Base-by-base conservation (phyloP, 352 stramenopile genomes). In the Globisporangium perplexum region DNA sequence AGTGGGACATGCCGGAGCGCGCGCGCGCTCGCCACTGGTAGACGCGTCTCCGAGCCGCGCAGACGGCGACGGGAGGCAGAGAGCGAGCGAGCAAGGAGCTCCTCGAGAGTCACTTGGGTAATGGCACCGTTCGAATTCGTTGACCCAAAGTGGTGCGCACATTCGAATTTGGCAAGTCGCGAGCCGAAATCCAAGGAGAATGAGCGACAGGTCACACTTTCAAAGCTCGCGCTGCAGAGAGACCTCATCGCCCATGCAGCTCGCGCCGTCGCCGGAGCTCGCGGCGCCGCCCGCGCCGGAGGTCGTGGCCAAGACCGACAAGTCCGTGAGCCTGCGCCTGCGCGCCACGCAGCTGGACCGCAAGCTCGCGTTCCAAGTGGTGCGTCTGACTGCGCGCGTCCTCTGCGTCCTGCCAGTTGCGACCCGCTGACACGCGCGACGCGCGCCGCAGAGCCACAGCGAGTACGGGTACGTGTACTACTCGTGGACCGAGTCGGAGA, bases 391-490 rank as follows among this genome's bases (percentile, higher is more conserved):
- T 5, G 26, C 26, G 26, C 26, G 2, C 26, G 26, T n/a, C n/a
- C n/a, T n/a, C n/a, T 2, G 26, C 26, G 26, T 30, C 26, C 26
- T 30, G 26, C 26, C 3, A 30, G 5, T 30, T n/a, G n/a, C n/a
- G 5, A 30, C 26, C 26, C 26, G 26, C 26, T 30, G 5, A 30
- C 26, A 30, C 26, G 5, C 5, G 26, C 26, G 26, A 2, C 26
- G 26, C 26, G 26, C 26, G 3, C 5, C 26, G 26, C 56, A 90
- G 78, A 80, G 77, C 38, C 69, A 89, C 61, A 92, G 81, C 41
- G 83, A 92, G 58, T 77, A 92, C 50, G 81, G 83, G 33, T 94
- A 92, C 55, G 81, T 94, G 24, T 94, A 92, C 59, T 94, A 94
- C 72, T 92, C 79, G 53, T 94, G 83, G 83, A 68, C 57, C 51